These are phyloP conservation scores for Mycena metata DNA, from an alignment of 768 basidiomycete genomes.

Conservation along the genomic window DNA sequence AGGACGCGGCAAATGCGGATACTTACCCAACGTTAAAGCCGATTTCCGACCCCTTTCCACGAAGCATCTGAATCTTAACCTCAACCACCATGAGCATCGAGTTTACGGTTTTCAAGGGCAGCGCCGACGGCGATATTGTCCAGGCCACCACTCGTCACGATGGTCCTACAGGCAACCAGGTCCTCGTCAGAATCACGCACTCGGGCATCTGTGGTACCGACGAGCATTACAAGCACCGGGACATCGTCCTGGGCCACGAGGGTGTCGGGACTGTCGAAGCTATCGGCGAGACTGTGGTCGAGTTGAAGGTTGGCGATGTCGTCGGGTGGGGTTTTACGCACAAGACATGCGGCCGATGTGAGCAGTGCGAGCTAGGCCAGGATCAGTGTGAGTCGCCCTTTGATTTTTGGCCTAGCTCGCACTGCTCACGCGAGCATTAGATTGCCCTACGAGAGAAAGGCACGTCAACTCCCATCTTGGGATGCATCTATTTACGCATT, in stretches of 20 bases:
- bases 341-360: conserved; percentile 48
- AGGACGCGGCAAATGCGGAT: too few species aligned
- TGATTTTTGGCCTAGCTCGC: too few species aligned
- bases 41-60: too few species aligned
- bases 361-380: conserved; percentile 48
- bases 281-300: conserved; percentile 9
- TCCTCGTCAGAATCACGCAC: conserved; percentile 36
- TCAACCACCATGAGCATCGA: conserved; percentile 25
- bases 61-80: neutral
- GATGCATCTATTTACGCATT: too few species aligned
- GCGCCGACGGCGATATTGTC: conserved; percentile 16
- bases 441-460: too few species aligned
- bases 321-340: conserved; percentile 43
- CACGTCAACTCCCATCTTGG: too few species aligned
- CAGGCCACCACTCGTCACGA: neutral
- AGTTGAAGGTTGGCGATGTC: conserved; percentile 29
- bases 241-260: conserved; percentile 52
- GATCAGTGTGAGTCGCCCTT: conserved; percentile 2
- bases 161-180: conserved; percentile 18
- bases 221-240: conserved; percentile 46
- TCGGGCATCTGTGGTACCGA: conserved; percentile 55
- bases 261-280: conserved; percentile 22
- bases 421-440: too few species aligned
- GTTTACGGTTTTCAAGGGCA: conserved; percentile 25
- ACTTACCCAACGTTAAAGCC: too few species aligned